These are phyloP conservation scores for Canavalia gladiata DNA, from an alignment of 306 rosid species.

Conservation along the genomic window DNA sequence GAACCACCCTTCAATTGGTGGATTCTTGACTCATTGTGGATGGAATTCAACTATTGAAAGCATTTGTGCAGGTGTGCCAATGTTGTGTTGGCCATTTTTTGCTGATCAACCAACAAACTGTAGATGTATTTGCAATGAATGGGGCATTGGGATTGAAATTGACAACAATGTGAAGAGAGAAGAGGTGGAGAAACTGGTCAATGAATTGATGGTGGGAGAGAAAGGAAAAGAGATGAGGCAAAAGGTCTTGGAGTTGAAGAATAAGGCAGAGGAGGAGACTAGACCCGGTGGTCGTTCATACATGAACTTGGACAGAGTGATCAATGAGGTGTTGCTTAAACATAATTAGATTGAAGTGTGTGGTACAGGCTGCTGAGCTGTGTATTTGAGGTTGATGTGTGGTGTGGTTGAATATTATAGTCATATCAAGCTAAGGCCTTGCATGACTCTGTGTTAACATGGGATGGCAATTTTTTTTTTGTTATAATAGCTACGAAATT, in stretches of 20 bases:
- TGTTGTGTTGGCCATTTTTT: constrained; percentile 45
- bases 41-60: constrained; percentile 45
- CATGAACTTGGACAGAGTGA: constrained; percentile 46
- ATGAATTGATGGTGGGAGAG: constrained; percentile 47
- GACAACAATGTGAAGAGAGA: constrained; percentile 39
- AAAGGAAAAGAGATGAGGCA: constrained; percentile 45
- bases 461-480: too few species aligned
- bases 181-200: constrained; percentile 32
- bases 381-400: too few species aligned
- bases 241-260: constrained; percentile 26
- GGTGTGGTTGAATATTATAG: too few species aligned
- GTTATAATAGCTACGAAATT: too few species aligned
- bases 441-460: too few species aligned
- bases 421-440: too few species aligned
- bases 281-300: constrained; percentile 34
- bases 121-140: constrained; percentile 14
- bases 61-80: constrained; percentile 46
- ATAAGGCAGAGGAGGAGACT: constrained; percentile 21
- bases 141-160: constrained; percentile 45
- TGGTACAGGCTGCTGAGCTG: too few species aligned
- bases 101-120: constrained; percentile 38
- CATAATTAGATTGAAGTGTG: not conserved
- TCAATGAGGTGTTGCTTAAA: constrained; percentile 41
- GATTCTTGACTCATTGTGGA: constrained; percentile 47
- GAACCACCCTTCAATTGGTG: constrained; percentile 44